Evolutionary conservation across 768 basidiomycete species (phyloP).

Genomic region (Tephrocybe sp.): DNA sequence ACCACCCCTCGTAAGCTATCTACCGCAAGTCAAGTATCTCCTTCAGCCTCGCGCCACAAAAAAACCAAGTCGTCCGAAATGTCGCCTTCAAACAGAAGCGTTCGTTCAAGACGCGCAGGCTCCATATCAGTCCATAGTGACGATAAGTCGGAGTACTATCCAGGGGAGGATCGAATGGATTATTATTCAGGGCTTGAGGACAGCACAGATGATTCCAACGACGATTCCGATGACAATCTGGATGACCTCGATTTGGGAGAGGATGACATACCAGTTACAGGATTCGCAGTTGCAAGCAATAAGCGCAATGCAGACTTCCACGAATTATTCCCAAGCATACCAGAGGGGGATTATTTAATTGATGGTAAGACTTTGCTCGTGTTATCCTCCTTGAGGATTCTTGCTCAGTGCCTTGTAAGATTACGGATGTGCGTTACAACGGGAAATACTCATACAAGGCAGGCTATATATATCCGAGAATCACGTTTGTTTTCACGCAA

Average conservation of each 20-base stretch:
- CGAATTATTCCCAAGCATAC: constrained; percentile 82
- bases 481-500: constrained; percentile 98
- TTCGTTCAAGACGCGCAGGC: constrained; percentile 6
- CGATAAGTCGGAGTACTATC: constrained; percentile 28
- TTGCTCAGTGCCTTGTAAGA: constrained; percentile 45
- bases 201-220: constrained; percentile 28
- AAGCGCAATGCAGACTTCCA: constrained; percentile 96
- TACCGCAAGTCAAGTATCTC: constrained; percentile 20
- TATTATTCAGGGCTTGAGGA: constrained; percentile 41
- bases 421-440: constrained; percentile 95
- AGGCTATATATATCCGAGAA: constrained; percentile 97
- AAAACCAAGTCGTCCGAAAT: constrained; percentile 29
- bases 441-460: constrained; percentile 96
- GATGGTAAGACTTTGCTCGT: constrained; percentile 63
- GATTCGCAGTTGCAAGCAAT: constrained; percentile 95
- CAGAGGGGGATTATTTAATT: constrained; percentile 96
- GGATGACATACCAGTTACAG: constrained; percentile 87
- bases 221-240: constrained; percentile 34
- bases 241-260: constrained; percentile 51
- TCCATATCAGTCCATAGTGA: constrained; percentile 30
- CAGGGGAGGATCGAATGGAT: constrained; percentile 29
- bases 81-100: constrained; percentile 30
- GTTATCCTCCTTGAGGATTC: constrained; percentile 1
- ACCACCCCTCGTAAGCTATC: constrained; percentile 8
- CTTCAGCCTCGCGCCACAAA: constrained; percentile 25